Percentiles rank a stretch among this genome's conserved stretches.
Evolutionary conservation across 345 rosid genomes (phyloP).

Genomic region (Citrus reticulata): DNA sequence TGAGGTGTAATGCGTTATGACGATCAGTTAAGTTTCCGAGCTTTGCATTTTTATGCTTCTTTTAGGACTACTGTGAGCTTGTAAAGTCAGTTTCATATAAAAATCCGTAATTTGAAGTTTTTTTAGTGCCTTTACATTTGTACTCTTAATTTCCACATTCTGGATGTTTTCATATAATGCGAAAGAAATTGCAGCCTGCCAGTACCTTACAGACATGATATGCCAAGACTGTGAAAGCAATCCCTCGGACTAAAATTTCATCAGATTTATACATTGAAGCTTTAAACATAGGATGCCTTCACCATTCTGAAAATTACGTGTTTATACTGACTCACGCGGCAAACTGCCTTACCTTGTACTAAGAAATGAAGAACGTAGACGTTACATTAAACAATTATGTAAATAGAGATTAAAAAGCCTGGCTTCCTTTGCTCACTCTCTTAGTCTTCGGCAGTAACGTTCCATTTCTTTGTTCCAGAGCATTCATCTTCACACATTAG

Average conservation of each 20-base stretch:
- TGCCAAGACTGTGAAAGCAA: too few relatives aligned
- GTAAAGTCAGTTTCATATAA: constrained; percentile 11
- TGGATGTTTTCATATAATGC: too few relatives aligned
- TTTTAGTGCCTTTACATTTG: neutral
- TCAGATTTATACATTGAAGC: too few relatives aligned
- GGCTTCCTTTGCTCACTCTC: neutral
- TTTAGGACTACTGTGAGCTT: neutral
- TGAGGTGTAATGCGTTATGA: neutral
- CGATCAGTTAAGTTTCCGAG: neutral
- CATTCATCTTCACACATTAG: too few relatives aligned
- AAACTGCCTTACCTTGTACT: neutral
- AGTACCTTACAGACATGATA: too few relatives aligned
- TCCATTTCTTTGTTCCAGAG: neutral
- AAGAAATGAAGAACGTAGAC: neutral
- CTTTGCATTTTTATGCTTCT: constrained; percentile 2
- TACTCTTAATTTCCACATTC: neutral
- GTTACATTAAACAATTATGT: neutral
- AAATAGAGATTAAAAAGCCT: neutral
- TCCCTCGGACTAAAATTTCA: too few relatives aligned
- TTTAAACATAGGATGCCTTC: too few relatives aligned
- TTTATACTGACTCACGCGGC: too few relatives aligned
- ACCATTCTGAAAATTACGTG: too few relatives aligned
- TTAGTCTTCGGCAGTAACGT: neutral
- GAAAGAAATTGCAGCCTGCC: too few relatives aligned
- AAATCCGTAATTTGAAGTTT: neutral